A percentile compares a stretch with the other conserved stretches of the same genome.
Conservation (phyloP, 2,329 filamentous ascomycete species). For the Fusarium circinatum region DNA sequence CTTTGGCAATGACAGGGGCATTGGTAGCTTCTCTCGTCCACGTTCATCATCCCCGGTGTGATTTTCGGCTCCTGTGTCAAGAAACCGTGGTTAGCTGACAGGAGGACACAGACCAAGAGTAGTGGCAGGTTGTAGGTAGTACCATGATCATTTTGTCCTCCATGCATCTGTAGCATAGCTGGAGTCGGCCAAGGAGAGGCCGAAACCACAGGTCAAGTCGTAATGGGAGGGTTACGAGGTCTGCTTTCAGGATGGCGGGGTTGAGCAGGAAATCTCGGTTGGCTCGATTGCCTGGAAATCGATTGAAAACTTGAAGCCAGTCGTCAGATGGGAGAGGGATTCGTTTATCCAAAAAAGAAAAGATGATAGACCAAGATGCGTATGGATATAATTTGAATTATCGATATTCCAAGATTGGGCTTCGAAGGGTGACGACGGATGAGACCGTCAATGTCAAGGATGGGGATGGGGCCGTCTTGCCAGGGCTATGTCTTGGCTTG, state of each 20-base stretch:
- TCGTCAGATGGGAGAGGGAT: slow-evolving; percentile 12
- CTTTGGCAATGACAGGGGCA: slow-evolving; percentile 66
- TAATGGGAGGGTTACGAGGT: slow-evolving; percentile 30
- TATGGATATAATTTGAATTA: slow-evolving; percentile 22
- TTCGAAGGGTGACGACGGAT: slow-evolving; percentile 25
- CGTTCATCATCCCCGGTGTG: slow-evolving; percentile 50
- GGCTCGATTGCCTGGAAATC: slow-evolving; percentile 27
- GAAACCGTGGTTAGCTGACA: slow-evolving; percentile 39
- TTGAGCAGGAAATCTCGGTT: slow-evolving; percentile 44
- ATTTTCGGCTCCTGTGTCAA: slow-evolving; percentile 47
- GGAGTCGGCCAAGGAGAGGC: slow-evolving; percentile 43
- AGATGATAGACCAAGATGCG: background rate
- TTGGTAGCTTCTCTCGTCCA: slow-evolving; percentile 58
- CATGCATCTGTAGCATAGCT: slow-evolving; percentile 58
- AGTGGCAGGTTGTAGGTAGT: slow-evolving; percentile 32
- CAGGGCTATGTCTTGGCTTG: slow-evolving; percentile 35
- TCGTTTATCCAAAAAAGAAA: background rate
- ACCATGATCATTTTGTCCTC: slow-evolving; percentile 55
- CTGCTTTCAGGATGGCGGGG: slow-evolving; percentile 40
- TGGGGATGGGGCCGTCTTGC: slow-evolving; percentile 7
- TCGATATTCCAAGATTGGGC: slow-evolving; percentile 29
- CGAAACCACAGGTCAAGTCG: slow-evolving; percentile 33
- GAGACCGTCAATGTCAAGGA: slow-evolving; percentile 26
- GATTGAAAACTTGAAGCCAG: slow-evolving; percentile 24
- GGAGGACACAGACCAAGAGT: slow-evolving; percentile 12